Conservation (phyloP, 192 early-diverging fungal species). For the Coemansia asiatica region DNA sequence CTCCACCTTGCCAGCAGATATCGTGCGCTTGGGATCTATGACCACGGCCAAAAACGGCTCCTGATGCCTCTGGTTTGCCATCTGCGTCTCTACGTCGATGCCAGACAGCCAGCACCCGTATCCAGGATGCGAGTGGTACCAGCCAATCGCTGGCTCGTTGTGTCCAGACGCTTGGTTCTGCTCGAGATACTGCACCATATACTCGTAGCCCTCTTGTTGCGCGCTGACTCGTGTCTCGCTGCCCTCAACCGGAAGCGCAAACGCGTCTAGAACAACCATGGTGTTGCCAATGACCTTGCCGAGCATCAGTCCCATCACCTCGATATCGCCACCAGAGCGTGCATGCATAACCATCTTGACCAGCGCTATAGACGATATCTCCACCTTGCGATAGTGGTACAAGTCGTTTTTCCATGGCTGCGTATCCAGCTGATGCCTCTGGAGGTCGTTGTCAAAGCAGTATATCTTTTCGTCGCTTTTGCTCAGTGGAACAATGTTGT, state of each 20-base stretch:
- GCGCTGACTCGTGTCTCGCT: constrained; percentile 98
- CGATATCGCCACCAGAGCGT: constrained; percentile 92
- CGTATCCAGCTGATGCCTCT: constrained; percentile 61
- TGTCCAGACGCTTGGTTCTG: constrained; percentile 84
- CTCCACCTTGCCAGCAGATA: constrained; percentile 94
- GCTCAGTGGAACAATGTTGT: constrained; percentile 72
- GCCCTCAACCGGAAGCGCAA: constrained; percentile 96
- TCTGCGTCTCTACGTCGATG: constrained; percentile 96
- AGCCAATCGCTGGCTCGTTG: constrained; percentile 90
- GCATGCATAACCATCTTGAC: constrained; percentile 99
- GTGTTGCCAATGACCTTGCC: constrained; percentile 86
- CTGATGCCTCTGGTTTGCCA: constrained; percentile 89
- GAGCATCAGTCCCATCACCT: constrained; percentile 98
- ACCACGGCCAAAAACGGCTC: constrained; percentile 96
- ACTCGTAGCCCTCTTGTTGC: constrained; percentile 89
- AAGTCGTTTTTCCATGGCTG: constrained; percentile 81
- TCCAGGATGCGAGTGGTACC: constrained; percentile 99
- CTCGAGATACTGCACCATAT: constrained; percentile 93
- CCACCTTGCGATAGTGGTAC: constrained; percentile 70
- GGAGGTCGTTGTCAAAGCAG: constrained; percentile 70
- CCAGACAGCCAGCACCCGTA: constrained; percentile 99
- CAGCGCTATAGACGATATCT: constrained; percentile 92
- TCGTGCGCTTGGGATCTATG: constrained; percentile 96
- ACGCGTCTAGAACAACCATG: constrained; percentile 95
- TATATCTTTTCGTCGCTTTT: constrained; percentile 75